Evolutionary conservation across 2,329 filamentous ascomycete species (phyloP), one percentile per base, ranked within the genome.

Genomic region (Fusarium sp.): DNA sequence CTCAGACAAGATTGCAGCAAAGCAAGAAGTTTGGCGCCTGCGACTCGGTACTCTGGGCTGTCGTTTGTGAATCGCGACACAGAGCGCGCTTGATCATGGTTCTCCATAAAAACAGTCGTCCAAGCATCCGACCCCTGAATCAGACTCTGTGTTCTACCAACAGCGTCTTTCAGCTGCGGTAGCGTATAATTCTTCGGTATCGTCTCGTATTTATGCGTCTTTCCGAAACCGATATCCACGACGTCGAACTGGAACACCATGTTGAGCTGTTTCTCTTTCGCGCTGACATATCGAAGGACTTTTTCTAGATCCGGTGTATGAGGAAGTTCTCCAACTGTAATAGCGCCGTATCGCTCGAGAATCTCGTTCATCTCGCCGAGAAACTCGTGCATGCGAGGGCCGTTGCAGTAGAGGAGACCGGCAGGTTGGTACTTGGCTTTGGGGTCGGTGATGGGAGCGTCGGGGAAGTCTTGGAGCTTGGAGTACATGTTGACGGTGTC

Each of bases 401-500:
- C 91, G 74, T 94, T 93, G 80, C 88, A 89, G 75, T 89, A 92
- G 53, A 90, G 83, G n/a, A 85, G 77, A 30, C 82, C 83, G 0
- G 86, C 90, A 0, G 88, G 87, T 74, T 92, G 90, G 64, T 83
- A 85, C 28, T 80, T 79, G 2, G 83, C 81, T 9, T 81, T 82
- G 9, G 83, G 79, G 57, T 90, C 84, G 10, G 85, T 81, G 44
- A 90, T 80, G 1, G 89, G 87, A 0, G 89, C 90, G 71, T 92
- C 89, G 2, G 86, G 87, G 61, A 90, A 88, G 2, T 82, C 83
- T 8, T 86, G 86, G 0, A 86, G 86, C 77, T 94, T 94, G 77
- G 89, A 91, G 78, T 93, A 92, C 82, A 92, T 88, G 80, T 93
- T 93, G 80, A 94, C 91, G 1, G 92, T 91, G 76, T 94, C 92